phyloP scores from a whole-genome alignment of 1,139 yeast species.

The Wickerhamomyces sp. region DNA sequence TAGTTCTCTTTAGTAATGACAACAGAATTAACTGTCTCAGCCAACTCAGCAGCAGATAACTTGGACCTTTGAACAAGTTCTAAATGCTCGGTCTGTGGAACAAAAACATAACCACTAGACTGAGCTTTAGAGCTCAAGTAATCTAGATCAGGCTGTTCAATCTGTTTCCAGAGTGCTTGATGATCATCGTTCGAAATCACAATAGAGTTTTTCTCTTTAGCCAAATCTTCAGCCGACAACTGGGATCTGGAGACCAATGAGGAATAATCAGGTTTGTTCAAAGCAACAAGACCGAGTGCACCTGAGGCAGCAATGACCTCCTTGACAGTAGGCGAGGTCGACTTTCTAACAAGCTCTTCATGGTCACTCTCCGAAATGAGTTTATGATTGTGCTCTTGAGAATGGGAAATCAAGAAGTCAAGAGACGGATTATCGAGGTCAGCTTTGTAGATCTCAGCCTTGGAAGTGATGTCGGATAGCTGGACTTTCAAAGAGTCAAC shows the following conservation, averaged over 20 bases:
- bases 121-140: neutral
- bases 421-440: neutral
- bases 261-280: too few relatives aligned
- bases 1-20: neutral
- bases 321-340: too few relatives aligned
- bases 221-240: too few relatives aligned
- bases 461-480: neutral
- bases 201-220: conserved; percentile 12
- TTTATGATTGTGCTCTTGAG: neutral
- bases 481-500: neutral
- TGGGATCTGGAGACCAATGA: too few relatives aligned
- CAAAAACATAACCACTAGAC: neutral
- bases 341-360: too few relatives aligned
- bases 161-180: neutral
- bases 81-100: neutral
- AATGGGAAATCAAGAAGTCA: neutral
- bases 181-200: conserved; percentile 1
- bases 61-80: too few relatives aligned
- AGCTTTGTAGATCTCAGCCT: neutral
- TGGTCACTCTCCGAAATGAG: neutral
- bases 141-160: neutral
- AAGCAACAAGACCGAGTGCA: conserved; percentile 24
- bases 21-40: too few relatives aligned
- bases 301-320: conserved; percentile 31
- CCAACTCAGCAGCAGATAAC: too few relatives aligned